Base-by-base conservation (phyloP, 2,329 filamentous ascomycete genomes). In the Fusarium buxicola region DNA sequence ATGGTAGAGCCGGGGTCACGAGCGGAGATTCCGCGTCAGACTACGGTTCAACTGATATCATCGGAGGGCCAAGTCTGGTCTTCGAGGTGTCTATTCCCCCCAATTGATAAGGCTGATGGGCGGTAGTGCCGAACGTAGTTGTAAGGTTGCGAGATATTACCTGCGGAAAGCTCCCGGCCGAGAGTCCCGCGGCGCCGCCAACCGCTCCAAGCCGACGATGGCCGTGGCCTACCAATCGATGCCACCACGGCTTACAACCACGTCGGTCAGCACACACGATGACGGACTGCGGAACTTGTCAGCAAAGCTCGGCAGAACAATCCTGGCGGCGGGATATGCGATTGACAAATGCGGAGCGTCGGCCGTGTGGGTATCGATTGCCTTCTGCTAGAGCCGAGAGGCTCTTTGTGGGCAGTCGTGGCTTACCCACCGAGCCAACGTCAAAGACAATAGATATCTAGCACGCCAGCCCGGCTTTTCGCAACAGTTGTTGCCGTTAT, bases 141-240 rank as follows among this genome's bases (percentile, higher is more conserved):
- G 52, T 39, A 32, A 40, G 40, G 60, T 62, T 63, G 68, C 56
- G 57, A 69, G 38, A 63, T 35, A 66, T 65, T 52, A 44, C 53
- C 49, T 48, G 72, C 72, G 72, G 72, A 74, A 74, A 63, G 48
- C 46, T 53, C 59, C 72, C 72, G 69, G 69, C 66, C 55, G 60
- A 56, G 45, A 34, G 57, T 65, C 69, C 63, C 58, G 59, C 56
- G 66, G 71, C 73, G 69, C 69, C 65, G 68, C 68, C 68, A 78
- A 65, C 78, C 78, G 78, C 64, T 48, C 66, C 55, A 78, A 80
- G 75, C 78, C 78, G 78, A 71, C 52, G 60, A 66, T 76, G 73
- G 74, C 78, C 78, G 78, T 55, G 52, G 45, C 45, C 46, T 56
- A 41, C 50, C 52, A 44, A 39, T 28, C 39, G 28, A 41, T 21